Evolutionary conservation across 306 rosid genomes (phyloP), one percentile per base, ranked within the genome.

Genomic region (Vigna unguiculata): DNA sequence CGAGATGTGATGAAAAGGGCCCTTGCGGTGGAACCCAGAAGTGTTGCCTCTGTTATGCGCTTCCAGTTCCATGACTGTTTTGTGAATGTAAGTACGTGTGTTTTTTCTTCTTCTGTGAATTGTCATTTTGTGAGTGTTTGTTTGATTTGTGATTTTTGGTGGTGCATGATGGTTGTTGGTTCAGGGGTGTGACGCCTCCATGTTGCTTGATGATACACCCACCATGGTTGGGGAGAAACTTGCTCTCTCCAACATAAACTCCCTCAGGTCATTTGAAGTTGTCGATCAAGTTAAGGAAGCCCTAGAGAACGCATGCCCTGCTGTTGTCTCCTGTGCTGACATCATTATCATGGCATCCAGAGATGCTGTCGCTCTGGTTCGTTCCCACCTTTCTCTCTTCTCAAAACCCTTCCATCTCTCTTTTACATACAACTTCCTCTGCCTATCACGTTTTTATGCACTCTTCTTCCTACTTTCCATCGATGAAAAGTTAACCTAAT

Each of bases 41-140:
- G 97, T 22, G 83, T 88, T 22, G 98, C 98, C 74, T 95, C 97
- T 0, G 96, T 95, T 32, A 92, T 95, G 98, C 89, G 97, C 19
- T 80, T 95, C 69, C 96, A 95, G 51, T 95, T 90, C 65, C 96
- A 95, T 34, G 98, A 92, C 49, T 95, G 98, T 91, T 84, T 95
- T 20, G 97, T 95, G 20, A 86, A 86, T 20, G 72, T 61, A 61
- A 9, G 17, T 62, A 16, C 5, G 3, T 2, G 2, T n/a, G 6
- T 1, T 40, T 40, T 40, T 40, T 9, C 0, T 40, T 17, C 30
- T 59, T 0, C 30, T 28, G 9, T 6, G 1, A 4, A 15, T 15
- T 15, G 7, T 6, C 14, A 5, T 16, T 5, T 34, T 49, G 54
- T 77, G 63, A 36, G 88, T 43, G 48, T 43, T 38, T 38, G 15